A percentile compares a stretch with the other conserved stretches of the same genome.
Conservation (phyloP, 1,284 basidiomycete species). For the Tilletia indica region DNA sequence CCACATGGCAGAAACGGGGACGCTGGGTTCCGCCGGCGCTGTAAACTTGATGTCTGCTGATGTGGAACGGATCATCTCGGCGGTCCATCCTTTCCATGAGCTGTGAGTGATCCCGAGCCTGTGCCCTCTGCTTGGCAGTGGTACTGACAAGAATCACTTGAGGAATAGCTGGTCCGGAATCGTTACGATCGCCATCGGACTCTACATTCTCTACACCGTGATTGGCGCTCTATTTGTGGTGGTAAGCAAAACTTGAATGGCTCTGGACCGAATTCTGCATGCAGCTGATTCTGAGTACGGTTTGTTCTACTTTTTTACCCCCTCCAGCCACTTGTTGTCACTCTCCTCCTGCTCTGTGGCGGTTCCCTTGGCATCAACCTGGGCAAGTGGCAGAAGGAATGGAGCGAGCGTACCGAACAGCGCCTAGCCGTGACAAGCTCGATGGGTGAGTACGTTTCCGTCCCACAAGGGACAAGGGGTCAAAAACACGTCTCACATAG, state of each 20-base stretch:
- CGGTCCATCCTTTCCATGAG: slow-evolving; percentile 31
- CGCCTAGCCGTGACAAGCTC: slow-evolving; percentile 37
- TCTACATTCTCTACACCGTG: slow-evolving; percentile 40
- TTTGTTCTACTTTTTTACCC: background rate
- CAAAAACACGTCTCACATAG: background rate
- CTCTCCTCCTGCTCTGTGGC: slow-evolving; percentile 32
- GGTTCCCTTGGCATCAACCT: slow-evolving; percentile 34
- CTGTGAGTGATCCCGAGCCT: slow-evolving; percentile 18
- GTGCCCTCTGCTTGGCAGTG: background rate
- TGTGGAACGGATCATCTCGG: slow-evolving; percentile 42
- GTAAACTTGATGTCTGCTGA: slow-evolving; percentile 52
- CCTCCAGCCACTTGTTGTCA: slow-evolving; percentile 27
- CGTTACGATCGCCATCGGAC: slow-evolving; percentile 38
- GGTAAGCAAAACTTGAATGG: background rate
- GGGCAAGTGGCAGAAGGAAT: slow-evolving; percentile 33
- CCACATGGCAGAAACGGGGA: slow-evolving; percentile 38
- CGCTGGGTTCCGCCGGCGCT: slow-evolving; percentile 38
- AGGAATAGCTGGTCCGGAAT: slow-evolving; percentile 31
- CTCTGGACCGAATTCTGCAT: background rate
- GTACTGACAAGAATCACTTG: too few relatives aligned
- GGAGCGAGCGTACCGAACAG: slow-evolving; percentile 39
- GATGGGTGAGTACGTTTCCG: background rate
- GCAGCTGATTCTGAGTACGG: background rate
- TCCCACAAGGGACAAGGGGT: background rate
- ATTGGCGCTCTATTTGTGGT: slow-evolving; percentile 42